Percentiles rank a stretch among this genome's conserved stretches.
phyloP scores from a whole-genome alignment of 306 rosid genomes.

The Gynostemma pentaphyllum region DNA sequence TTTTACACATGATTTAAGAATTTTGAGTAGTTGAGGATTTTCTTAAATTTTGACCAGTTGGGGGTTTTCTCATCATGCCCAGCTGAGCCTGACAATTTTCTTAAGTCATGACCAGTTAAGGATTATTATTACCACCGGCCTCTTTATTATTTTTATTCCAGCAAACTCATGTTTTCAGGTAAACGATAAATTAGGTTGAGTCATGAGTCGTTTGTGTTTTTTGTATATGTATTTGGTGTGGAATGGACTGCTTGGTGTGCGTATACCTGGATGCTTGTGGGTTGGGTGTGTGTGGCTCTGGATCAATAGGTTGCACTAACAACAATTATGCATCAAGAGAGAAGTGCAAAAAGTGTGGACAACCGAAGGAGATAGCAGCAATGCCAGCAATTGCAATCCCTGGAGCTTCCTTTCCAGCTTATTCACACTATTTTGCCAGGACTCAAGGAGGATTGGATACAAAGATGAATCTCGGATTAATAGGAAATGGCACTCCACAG shows the following conservation, averaged over 20 bases:
- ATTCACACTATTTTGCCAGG: constrained; percentile 58
- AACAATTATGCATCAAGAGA: constrained; percentile 99
- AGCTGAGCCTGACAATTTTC: too few relatives aligned
- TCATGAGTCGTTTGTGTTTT: constrained; percentile 57
- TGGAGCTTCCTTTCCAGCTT: constrained; percentile 67
- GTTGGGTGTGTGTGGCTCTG: constrained; percentile 69
- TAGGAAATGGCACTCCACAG: constrained; percentile 40
- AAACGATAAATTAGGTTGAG: constrained; percentile 56
- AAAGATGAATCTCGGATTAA: constrained; percentile 51
- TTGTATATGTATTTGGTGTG: constrained; percentile 76
- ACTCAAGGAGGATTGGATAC: constrained; percentile 56
- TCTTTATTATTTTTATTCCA: constrained; percentile 16
- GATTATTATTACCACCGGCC: constrained; percentile 4
- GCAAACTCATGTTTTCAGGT: constrained; percentile 23
- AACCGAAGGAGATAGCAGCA: constrained; percentile 88
- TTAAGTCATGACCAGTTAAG: too few relatives aligned
- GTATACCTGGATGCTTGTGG: constrained; percentile 63
- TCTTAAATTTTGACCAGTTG: neutral
- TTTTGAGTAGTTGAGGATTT: neutral
- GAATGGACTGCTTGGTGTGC: constrained; percentile 82
- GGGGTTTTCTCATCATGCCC: too few relatives aligned
- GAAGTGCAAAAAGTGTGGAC: constrained; percentile 96
- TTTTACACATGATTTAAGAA: neutral
- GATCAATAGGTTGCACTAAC: constrained; percentile 99
- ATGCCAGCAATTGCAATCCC: constrained; percentile 82